Evolutionary conservation across 495 filamentous ascomycete genomes (phyloP), one percentile per base, ranked within the genome.

Genomic region (Viridothelium virens): DNA sequence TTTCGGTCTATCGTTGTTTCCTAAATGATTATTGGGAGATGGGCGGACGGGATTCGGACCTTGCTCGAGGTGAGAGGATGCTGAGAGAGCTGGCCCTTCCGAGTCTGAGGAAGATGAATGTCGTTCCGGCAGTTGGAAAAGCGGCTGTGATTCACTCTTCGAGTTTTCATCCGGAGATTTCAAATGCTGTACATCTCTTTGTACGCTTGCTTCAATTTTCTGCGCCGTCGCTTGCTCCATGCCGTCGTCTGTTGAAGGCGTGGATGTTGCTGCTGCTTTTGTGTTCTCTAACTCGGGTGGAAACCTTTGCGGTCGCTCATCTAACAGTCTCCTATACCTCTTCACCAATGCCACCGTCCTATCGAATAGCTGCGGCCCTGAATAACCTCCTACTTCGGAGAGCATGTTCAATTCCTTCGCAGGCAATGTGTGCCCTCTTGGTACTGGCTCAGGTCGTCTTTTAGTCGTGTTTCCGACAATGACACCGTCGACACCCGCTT

Each of bases 391-490:
- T 9, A 86, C 83, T 79, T 98, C 92, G 33, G 79, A 78, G 61
- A 96, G 70, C 0, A 85, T 79, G 56, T 78, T 70, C 70, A 85
- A 82, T 73, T 97, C 93, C 69, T 84, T 85, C 3, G 77, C 68
- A 0, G 87, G 84, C 16, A 94, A 79, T 44, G 78, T 74, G 64
- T 86, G 84, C 7, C 85, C 87, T 41, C 81, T 73, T 14, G 90
- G 85, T 9, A 90, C 72, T n/a, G 89, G 76, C 2, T 84, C 85
- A 2, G 88, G 84, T 12, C 94, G 83, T 66, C 84, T 82, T 76
- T 91, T 96, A 2, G 94, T 98, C 0, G 94, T 98, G 77, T 98
- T 98, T 0, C 91, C 93, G n/a, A 98, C 93, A 70, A 97, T 96
- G 3, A 98, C 87, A 0, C 94, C 94, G 67, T 96, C 91, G 3